Percentiles rank a stretch among this genome's conserved stretches.
Conservation (phyloP, 2,329 filamentous ascomycete species). For the Cryphonectria parasitica region DNA sequence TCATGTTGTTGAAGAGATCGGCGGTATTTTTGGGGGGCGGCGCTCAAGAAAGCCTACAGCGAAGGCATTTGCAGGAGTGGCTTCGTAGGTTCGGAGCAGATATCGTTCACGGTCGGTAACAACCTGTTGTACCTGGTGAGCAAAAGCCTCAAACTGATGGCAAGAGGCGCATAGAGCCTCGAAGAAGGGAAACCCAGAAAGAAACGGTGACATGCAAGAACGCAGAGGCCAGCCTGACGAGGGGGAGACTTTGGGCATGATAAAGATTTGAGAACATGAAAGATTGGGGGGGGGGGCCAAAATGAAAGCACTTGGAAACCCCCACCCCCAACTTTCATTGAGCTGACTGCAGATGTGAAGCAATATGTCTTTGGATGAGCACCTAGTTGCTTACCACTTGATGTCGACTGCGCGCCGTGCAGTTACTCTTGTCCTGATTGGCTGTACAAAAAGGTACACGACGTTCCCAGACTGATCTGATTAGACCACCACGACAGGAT, state of each 20-base stretch:
- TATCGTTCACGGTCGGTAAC: background rate
- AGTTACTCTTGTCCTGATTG: background rate
- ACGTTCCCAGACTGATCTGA: background rate
- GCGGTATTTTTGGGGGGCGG: conserved; percentile 2
- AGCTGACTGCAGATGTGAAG: background rate
- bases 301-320: background rate
- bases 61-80: conserved; percentile 26
- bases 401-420: background rate
- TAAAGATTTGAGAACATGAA: background rate
- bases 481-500: background rate
- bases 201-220: background rate
- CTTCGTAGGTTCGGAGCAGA: background rate
- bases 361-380: background rate
- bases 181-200: background rate
- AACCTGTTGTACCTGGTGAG: conserved; percentile 16
- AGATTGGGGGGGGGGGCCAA: background rate
- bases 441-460: background rate
- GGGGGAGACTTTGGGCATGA: background rate
- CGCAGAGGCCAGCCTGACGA: background rate
- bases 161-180: background rate
- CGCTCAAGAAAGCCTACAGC: conserved; percentile 17
- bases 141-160: background rate
- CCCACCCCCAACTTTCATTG: background rate
- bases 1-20: conserved; percentile 48
- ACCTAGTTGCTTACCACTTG: conserved; percentile 2